Evolutionary conservation across 306 rosid genomes (phyloP).

Genomic region (Oemleria cerasiformis): DNA sequence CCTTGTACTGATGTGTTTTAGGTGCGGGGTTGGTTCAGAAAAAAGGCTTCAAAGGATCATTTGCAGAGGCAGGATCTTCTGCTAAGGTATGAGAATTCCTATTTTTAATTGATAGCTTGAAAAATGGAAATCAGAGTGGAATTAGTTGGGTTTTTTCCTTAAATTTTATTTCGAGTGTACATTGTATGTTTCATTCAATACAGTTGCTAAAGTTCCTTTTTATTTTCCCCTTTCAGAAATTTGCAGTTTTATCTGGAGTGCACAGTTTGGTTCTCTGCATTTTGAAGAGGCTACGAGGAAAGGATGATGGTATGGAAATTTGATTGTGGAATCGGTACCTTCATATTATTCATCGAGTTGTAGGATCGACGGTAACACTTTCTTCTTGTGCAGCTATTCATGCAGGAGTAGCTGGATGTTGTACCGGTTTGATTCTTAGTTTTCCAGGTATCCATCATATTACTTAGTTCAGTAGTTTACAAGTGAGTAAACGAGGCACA

Average conservation of each 20-base stretch:
- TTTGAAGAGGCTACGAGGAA: constrained; percentile 86
- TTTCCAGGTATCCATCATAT: constrained; percentile 63
- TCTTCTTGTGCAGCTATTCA: constrained; percentile 64
- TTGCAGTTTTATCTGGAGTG: constrained; percentile 97
- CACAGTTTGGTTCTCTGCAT: constrained; percentile 95
- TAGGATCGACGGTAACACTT: neutral
- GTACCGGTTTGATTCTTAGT: constrained; percentile 97
- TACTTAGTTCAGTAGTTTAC: neutral
- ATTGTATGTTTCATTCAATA: neutral
- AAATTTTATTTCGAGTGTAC: neutral
- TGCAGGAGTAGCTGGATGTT: constrained; percentile 98
- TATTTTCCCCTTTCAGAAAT: constrained; percentile 50
- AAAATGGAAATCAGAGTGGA: neutral
- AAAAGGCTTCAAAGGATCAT: constrained; percentile 91
- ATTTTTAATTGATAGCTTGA: constrained; percentile 8
- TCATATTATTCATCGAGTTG: neutral
- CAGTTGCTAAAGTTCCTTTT: neutral
- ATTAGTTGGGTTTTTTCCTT: neutral
- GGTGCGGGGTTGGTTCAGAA: constrained; percentile 88
- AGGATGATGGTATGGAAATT: constrained; percentile 72
- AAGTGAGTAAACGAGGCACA: neutral
- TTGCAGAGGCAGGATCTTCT: constrained; percentile 77
- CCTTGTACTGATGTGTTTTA: constrained; percentile 31
- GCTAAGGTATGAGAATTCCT: constrained; percentile 60
- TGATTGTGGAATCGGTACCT: constrained; percentile 14